Base-by-base conservation (phyloP, 768 basidiomycete species). In the Mycena chlorophos region DNA sequence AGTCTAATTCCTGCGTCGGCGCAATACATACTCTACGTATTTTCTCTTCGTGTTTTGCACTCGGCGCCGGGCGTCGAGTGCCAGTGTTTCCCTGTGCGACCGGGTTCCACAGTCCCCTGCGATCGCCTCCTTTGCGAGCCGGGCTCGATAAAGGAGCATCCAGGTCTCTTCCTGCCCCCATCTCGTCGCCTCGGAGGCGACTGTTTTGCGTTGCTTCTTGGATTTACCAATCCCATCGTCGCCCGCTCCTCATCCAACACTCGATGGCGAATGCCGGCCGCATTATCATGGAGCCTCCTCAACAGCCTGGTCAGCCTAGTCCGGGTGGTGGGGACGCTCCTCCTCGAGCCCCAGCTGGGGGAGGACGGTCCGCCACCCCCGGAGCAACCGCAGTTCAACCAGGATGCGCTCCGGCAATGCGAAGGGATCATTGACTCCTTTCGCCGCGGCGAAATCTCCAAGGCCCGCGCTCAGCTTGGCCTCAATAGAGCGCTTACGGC, bases 381-480 rank as follows among this genome's bases (percentile, higher is more conserved):
- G 8, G 10, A 8, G 17, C 8, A 34, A 8, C 31, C 31, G 8
- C 31, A 8, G 8, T 8, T 34, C 31, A 17, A 34, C 31, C 10
- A 34, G 10, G 31, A 5, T 2, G 23, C 14, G 3, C 29, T 34
- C 14, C 30, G 43, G 3, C 46, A 55, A 17, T 55, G 54, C 38
- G 54, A 49, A 8, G 5, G 20, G 27, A 30, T 49, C 19, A 28
- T 56, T 6, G 50, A 51, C 25, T 13, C 34, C 23, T 56, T 30
- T 26, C 49, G 55, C 2, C 42, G n/a, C 31, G 22, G 19, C 5
- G 34, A 22, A 6, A 16, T 51, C 23, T 1, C 12, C 8, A 56
- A 56, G 26, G 22, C 30, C 0, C 39, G 23, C 14, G 50, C 55
- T 2, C 42, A 51, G 6, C 13, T 8, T 4, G 55, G 45, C 19